phyloP scores from a whole-genome alignment of 768 basidiomycete genomes.

The Termitomyces sp. region DNA sequence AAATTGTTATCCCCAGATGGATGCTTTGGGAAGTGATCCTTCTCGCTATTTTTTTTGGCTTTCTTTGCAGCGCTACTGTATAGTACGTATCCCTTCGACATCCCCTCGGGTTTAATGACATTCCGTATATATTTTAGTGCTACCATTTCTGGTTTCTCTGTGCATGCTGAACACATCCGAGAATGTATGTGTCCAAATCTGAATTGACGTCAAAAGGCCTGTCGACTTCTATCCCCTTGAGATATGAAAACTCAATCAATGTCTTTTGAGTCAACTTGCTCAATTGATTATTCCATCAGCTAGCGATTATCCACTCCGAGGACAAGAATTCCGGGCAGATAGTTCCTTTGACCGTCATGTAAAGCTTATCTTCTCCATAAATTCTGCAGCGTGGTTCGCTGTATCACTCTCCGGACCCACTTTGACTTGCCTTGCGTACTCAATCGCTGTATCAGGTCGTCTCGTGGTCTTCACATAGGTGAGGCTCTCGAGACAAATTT shows the following conservation, averaged over 20 bases:
- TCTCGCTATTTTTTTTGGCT: background rate
- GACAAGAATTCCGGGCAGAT: conserved; percentile 3
- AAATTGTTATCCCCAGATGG: conserved; percentile 7
- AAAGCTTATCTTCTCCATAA: conserved; percentile 11
- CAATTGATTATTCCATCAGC: background rate
- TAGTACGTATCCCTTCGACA: background rate
- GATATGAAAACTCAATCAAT: background rate
- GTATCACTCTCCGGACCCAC: background rate
- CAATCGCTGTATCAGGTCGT: conserved; percentile 2
- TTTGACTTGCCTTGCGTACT: background rate
- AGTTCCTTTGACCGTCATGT: background rate
- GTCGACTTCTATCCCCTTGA: background rate
- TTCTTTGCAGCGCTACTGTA: conserved; percentile 1
- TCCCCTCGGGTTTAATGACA: background rate
- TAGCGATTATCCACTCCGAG: background rate
- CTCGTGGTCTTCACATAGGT: background rate
- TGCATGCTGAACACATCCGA: background rate
- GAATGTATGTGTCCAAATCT: background rate
- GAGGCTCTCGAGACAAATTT: background rate
- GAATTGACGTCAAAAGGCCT: background rate
- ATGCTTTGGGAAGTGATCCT: background rate
- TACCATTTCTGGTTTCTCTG: background rate
- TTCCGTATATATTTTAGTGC: background rate
- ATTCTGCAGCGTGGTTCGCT: conserved; percentile 1
- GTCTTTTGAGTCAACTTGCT: background rate